Evolutionary conservation across 2,329 filamentous ascomycete genomes (phyloP), one percentile per base, ranked within the genome.

Genomic region (Aureobasidium sp.): DNA sequence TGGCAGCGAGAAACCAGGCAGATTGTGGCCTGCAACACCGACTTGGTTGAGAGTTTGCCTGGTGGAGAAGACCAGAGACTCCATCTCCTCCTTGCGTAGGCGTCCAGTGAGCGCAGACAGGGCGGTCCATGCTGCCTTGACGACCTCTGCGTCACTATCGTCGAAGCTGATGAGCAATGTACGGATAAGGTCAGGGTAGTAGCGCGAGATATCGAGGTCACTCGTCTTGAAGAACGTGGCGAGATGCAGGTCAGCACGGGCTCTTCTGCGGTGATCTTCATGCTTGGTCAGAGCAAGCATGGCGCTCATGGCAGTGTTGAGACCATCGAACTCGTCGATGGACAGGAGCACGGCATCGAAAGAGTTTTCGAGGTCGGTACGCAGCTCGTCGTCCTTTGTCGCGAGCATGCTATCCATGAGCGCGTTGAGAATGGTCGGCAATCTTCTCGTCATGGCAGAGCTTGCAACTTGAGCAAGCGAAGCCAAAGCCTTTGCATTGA

Each of bases 41-140:
- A 97, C 89, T 69, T 93, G 90, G 66, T 90, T 86, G 60, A 99
- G 81, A 1, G 90, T 87, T 74, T 95, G 89, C 63, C 93, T 82
- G 2, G 93, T 96, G 0, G 93, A 94, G 59, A 85, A 79, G 21
- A 96, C 91, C 49, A 99, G 81, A 0, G 88, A 86, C 72, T 99
- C 95, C 94, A 99, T 97, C 76, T 97, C 93, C 72, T 99, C 95
- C 75, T 99, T 99, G 71, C 87, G 88, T 64, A 99, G 82, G 68
- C 86, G 88, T 73, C 92, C 92, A 49, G 92, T 97, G 68, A 99
- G 88, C 62, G 90, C 89, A 68, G 79, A 91, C 63, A 99, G 82
- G 6, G 92, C 93, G 60, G 85, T 82, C 92, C 92, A 97, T 27
- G 93, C 86, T 48, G 90, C 84, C 78, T 95, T 95, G 69, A 97